Percentiles rank a stretch among this genome's conserved stretches.
Evolutionary conservation across 2,329 filamentous ascomycete genomes (phyloP).

Genomic region (Drechslerella stenobrocha): DNA sequence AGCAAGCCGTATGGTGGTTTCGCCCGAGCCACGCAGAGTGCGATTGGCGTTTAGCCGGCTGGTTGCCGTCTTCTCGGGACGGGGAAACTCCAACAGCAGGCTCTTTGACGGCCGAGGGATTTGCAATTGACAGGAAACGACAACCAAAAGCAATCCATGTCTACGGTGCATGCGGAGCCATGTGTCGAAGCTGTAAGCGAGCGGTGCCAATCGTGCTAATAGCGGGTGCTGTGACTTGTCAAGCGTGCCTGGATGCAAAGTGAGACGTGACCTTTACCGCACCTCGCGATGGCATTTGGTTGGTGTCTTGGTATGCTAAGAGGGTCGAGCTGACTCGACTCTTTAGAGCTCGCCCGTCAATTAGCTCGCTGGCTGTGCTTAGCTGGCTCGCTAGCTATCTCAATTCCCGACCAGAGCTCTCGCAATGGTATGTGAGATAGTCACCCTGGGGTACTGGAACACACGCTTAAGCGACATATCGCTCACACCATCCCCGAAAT

Average conservation of each 20-base stretch:
- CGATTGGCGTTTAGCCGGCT: constrained; percentile 22
- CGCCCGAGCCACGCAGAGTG: constrained; percentile 9
- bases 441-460: neutral
- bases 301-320: constrained; percentile 3
- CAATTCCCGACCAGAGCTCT: neutral
- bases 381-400: neutral
- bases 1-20: no score
- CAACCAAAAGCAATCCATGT: neutral
- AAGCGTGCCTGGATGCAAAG: constrained; percentile 8
- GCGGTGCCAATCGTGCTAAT: neutral
- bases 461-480: constrained; percentile 17
- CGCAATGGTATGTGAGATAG: neutral
- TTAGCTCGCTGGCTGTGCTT: constrained; percentile 11
- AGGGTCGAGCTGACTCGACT: constrained; percentile 10
- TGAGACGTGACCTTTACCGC: neutral
- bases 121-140: constrained; percentile 24
- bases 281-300: neutral
- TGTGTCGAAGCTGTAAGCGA: constrained; percentile 9
- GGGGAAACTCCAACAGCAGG: constrained; percentile 4
- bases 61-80: neutral
- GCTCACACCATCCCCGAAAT: constrained; percentile 47
- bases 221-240: constrained; percentile 19
- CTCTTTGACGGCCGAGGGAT: neutral
- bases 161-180: constrained; percentile 1
- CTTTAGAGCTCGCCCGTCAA: neutral